These are phyloP conservation scores for Annona squamosa DNA, from an alignment of 164 flowering plant species.

Conservation along the genomic window DNA sequence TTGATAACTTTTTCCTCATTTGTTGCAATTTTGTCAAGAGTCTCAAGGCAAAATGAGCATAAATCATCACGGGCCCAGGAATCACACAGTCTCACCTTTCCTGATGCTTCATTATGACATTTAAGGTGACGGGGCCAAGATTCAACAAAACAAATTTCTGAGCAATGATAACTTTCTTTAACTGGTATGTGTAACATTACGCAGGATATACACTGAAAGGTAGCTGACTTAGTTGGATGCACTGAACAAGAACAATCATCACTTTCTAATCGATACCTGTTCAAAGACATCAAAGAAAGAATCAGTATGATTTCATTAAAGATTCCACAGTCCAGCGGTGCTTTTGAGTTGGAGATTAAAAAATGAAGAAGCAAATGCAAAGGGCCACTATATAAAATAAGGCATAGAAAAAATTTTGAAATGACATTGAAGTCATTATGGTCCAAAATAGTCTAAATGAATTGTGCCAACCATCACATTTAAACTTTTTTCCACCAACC, in stretches of 20 bases:
- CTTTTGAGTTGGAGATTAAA: too few relatives aligned
- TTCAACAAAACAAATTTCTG: slow-evolving; percentile 24
- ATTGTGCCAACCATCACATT: too few relatives aligned
- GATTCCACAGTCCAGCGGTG: background rate
- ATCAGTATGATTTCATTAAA: background rate
- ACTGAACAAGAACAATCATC: slow-evolving; percentile 18
- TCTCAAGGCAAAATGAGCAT: slow-evolving; percentile 2
- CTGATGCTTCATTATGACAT: slow-evolving; percentile 17
- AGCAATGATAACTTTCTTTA: slow-evolving; percentile 25
- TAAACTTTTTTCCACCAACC: background rate
- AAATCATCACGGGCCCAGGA: slow-evolving; percentile 8
- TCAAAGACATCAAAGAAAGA: background rate
- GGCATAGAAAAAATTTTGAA: too few relatives aligned
- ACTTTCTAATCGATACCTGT: slow-evolving; percentile 28
- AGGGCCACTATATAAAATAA: too few relatives aligned
- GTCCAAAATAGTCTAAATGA: too few relatives aligned
- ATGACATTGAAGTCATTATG: too few relatives aligned
- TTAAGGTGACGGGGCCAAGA: slow-evolving; percentile 23
- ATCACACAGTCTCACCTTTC: slow-evolving; percentile 9
- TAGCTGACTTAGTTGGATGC: slow-evolving; percentile 23
- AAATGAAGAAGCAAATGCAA: too few relatives aligned
- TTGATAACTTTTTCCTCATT: slow-evolving; percentile 14
- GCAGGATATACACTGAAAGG: slow-evolving; percentile 30
- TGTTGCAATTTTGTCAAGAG: background rate
- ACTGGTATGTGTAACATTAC: slow-evolving; percentile 12